These are phyloP conservation scores for Aspergillus flavus DNA, from an alignment of 2,329 filamentous ascomycete species.

Conservation along the genomic window DNA sequence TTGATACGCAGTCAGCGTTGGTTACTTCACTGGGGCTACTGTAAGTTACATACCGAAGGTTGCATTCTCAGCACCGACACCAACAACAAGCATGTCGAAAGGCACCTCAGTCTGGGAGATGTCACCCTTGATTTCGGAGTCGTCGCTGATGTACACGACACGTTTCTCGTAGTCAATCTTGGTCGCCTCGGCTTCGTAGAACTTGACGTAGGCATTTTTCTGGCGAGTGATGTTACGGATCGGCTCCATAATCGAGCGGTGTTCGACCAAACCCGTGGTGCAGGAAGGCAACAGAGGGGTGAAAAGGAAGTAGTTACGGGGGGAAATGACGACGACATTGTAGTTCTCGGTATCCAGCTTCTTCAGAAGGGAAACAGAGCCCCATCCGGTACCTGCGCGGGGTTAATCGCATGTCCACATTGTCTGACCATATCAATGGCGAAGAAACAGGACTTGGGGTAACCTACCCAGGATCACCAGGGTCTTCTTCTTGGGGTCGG, in stretches of 20 bases:
- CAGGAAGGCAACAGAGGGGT: slow-evolving; percentile 96
- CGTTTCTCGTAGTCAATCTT: slow-evolving; percentile 93
- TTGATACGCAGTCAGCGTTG: slow-evolving; percentile 13
- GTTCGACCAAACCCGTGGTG: slow-evolving; percentile 95
- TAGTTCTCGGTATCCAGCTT: slow-evolving; percentile 99
- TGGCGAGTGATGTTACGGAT: slow-evolving; percentile 93
- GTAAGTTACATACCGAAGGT: slow-evolving; percentile 71
- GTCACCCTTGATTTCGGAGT: slow-evolving; percentile 87
- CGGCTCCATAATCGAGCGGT: slow-evolving; percentile 99
- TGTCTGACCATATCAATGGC: neutral
- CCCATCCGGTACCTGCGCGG: slow-evolving; percentile 85
- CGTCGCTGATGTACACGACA: slow-evolving; percentile 85
- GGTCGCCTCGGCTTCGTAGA: slow-evolving; percentile 96
- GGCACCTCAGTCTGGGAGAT: slow-evolving; percentile 82
- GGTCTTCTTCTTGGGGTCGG: slow-evolving; percentile 92
- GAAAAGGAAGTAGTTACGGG: slow-evolving; percentile 99
- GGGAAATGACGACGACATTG: slow-evolving; percentile 96
- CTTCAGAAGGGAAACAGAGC: slow-evolving; percentile 92
- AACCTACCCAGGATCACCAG: slow-evolving; percentile 85
- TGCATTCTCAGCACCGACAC: slow-evolving; percentile 96
- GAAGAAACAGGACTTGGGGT: slow-evolving; percentile 8
- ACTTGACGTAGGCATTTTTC: slow-evolving; percentile 91
- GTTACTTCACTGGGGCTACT: neutral
- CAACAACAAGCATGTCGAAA: slow-evolving; percentile 97
- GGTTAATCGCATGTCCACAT: neutral